Evolutionary conservation across 495 filamentous ascomycete genomes (phyloP).

Genomic region (Ascodesmis nigricans): DNA sequence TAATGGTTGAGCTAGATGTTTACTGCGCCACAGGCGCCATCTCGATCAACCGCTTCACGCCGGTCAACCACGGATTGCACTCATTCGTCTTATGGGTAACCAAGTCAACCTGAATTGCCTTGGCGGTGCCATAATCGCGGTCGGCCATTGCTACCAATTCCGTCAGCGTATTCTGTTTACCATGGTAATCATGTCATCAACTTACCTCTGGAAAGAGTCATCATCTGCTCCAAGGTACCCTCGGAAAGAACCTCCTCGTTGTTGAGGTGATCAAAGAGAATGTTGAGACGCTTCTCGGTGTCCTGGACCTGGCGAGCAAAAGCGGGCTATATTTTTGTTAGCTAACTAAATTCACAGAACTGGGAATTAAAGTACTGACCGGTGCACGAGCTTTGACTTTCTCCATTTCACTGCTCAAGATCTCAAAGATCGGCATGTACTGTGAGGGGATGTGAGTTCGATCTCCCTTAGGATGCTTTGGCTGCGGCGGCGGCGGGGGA

Average conservation of each 20-base stretch:
- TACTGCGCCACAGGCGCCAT: constrained; percentile 58
- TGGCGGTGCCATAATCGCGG: constrained; percentile 56
- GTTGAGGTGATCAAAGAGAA: constrained; percentile 90
- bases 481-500: constrained; percentile 27
- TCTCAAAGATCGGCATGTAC: constrained; percentile 57
- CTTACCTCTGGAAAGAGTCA: constrained; percentile 18
- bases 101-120: constrained; percentile 55
- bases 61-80: constrained; percentile 89
- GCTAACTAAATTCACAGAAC: neutral
- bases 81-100: constrained; percentile 63
- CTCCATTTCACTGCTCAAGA: constrained; percentile 65
- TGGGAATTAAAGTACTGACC: constrained; percentile 5
- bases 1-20: too few species aligned
- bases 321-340: constrained; percentile 22
- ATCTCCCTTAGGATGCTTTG: constrained; percentile 67
- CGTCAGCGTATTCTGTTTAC: too few species aligned
- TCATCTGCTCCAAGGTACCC: constrained; percentile 54
- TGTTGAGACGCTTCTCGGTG: constrained; percentile 71
- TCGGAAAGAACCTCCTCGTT: constrained; percentile 72
- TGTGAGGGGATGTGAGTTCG: constrained; percentile 65
- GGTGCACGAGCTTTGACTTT: constrained; percentile 69
- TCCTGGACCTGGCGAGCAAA: constrained; percentile 77
- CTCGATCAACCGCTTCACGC: constrained; percentile 73
- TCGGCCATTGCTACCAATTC: constrained; percentile 42
- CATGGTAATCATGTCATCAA: too few species aligned